Base-by-base conservation (phyloP, 1,284 basidiomycete genomes). In the Vanrija sp. region DNA sequence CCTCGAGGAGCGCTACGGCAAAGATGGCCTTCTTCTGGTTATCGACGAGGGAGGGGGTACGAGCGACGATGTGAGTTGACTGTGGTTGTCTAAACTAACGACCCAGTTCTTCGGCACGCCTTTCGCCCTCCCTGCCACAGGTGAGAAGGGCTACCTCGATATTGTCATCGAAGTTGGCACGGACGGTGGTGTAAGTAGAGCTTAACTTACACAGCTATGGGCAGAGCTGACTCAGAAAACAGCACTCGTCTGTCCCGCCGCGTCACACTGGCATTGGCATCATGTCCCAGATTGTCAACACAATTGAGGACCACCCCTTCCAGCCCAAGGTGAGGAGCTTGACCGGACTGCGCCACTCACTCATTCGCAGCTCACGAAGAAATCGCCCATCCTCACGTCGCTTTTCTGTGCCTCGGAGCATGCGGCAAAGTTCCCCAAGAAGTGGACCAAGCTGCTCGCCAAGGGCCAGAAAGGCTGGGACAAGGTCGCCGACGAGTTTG, bases 181-280 rank as follows among this genome's bases (percentile, higher is more conserved):
- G 8, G 58, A 65, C 34, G 76, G 75, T 38, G 75, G 75, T 6
- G 69, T 72, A 47, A 63, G 69, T 67, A 14, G 10, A 23, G 21
- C 21, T 45, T 16, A 19, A 6, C 25, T 23, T 3, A 29, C 28
- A 21, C 38, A 28, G 26, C 9, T 34, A n/a, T 21, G 14, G 9
- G 12, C 44, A 38, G 19, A 15, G 12, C 44, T 47, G 19, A 55
- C 49, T 15, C 14, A 2, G 4, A 2, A 0, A 34, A 26, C 65
- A 79, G 38, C 80, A 81, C 64, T 78, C 77, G 15, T 78, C 75
- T 2, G 68, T 75, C 2, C 78, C 80, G 1, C 77, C 77, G 0
- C 55, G 59, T 8, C 79, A 80, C 63, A 79, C 78, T 1, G 73
- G 74, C 14, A 80, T 81, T 46, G 79, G 79, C 7, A 66, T 79